A percentile compares a stretch with the other conserved stretches of the same genome.
Conservation (phyloP, 768 basidiomycete species). For the Rhodotorula sphaerocarpa region DNA sequence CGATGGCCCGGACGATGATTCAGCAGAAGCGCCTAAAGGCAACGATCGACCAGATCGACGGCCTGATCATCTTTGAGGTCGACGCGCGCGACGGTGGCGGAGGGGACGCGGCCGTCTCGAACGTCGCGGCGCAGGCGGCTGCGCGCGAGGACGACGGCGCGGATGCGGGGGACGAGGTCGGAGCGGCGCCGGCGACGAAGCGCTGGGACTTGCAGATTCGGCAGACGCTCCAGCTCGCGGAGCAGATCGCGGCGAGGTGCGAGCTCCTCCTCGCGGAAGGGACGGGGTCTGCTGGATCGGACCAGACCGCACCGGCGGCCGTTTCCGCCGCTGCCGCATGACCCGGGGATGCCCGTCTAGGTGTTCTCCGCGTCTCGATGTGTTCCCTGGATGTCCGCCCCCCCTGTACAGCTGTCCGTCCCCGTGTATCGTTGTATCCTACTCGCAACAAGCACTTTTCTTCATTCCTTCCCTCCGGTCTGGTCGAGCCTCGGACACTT, state of each 20-base stretch:
- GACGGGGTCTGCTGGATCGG: not conserved
- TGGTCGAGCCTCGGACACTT: too few relatives aligned
- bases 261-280: slow-evolving; percentile 23
- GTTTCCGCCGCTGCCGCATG: not conserved
- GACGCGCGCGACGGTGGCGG: slow-evolving; percentile 75
- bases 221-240: slow-evolving; percentile 29
- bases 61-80: slow-evolving; percentile 90
- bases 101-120: slow-evolving; percentile 61
- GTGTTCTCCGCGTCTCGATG: too few relatives aligned
- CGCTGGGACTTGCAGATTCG: slow-evolving; percentile 62
- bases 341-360: too few relatives aligned
- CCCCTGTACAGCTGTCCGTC: not conserved
- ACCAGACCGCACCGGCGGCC: not conserved
- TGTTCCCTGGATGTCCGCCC: not conserved
- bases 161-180: slow-evolving; percentile 54
- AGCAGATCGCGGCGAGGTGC: slow-evolving; percentile 32
- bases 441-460: not conserved
- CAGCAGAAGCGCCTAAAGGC: slow-evolving; percentile 83
- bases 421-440: too few relatives aligned
- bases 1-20: slow-evolving; percentile 97
- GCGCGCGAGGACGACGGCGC: slow-evolving; percentile 19
- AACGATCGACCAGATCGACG: slow-evolving; percentile 90
- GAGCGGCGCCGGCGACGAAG: slow-evolving; percentile 81
- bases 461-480: not conserved
- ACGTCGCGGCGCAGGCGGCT: slow-evolving; percentile 34